Evolutionary conservation across 257 asterid species (phyloP).

Genomic region (Osmanthus fragrans): DNA sequence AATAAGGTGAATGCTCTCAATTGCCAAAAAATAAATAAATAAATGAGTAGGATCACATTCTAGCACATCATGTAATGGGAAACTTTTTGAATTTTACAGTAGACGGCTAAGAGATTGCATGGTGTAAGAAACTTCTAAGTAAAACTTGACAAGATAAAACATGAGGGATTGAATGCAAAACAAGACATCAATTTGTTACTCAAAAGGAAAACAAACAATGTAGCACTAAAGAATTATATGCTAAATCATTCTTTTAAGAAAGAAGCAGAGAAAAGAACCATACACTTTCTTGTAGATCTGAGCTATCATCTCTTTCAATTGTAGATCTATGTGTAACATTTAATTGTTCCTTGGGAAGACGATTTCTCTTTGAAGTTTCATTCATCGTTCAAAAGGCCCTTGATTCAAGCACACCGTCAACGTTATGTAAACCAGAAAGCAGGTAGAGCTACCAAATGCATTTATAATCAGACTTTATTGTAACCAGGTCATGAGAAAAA

Average conservation of each 20-base stretch:
- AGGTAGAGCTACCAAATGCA: constrained; percentile 20
- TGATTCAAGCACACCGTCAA: constrained; percentile 33
- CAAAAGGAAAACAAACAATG: constrained; percentile 12
- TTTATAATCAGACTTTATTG: background rate
- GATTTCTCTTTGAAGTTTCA: constrained; percentile 62
- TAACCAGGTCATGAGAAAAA: background rate
- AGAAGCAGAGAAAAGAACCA: constrained; percentile 31
- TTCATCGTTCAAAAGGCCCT: constrained; percentile 90
- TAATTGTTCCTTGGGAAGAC: constrained; percentile 48
- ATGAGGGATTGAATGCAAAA: background rate
- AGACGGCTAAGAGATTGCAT: background rate
- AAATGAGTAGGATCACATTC: background rate
- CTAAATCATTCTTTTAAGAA: constrained; percentile 7
- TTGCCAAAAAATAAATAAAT: background rate
- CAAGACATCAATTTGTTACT: background rate
- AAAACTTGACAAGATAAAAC: constrained; percentile 5
- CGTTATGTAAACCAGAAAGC: constrained; percentile 24
- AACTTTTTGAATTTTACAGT: background rate
- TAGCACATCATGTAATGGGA: constrained; percentile 8
- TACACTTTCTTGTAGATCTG: constrained; percentile 66
- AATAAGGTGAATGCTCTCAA: constrained; percentile 5
- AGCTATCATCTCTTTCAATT: constrained; percentile 54
- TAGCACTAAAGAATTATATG: constrained; percentile 1
- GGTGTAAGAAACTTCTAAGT: constrained; percentile 1
- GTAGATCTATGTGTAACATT: constrained; percentile 50